These are phyloP conservation scores for Schizophyllum commune DNA, from an alignment of 1,284 basidiomycete species.

Conservation along the genomic window DNA sequence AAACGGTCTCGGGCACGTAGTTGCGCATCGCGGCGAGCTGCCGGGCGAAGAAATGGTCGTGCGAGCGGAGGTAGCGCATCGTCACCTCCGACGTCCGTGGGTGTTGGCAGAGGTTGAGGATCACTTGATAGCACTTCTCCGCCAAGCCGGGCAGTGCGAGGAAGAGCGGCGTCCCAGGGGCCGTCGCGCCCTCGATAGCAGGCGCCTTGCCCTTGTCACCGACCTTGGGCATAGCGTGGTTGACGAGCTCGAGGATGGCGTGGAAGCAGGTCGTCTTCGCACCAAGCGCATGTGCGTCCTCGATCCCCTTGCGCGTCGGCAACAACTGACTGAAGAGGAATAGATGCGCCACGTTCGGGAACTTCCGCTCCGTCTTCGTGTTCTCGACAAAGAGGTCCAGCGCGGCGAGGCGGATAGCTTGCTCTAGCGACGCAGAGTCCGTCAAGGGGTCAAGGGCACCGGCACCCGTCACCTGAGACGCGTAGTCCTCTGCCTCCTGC, in stretches of 20 bases:
- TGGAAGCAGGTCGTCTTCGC: constrained; percentile 72
- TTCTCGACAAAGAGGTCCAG: constrained; percentile 82
- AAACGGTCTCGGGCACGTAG: constrained; percentile 39
- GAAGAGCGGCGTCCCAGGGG: constrained; percentile 49
- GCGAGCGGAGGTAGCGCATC: constrained; percentile 83
- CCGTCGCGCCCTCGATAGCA: constrained; percentile 27
- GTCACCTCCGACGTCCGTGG: constrained; percentile 76
- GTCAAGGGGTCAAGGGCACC: constrained; percentile 50
- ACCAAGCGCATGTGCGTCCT: constrained; percentile 70
- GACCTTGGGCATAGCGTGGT: constrained; percentile 54
- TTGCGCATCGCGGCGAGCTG: constrained; percentile 75
- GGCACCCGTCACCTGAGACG: constrained; percentile 61
- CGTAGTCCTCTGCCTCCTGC: constrained; percentile 45
- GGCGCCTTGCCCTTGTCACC: constrained; percentile 26
- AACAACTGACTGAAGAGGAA: constrained; percentile 68
- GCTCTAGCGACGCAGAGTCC: constrained; percentile 40
- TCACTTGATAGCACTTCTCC: constrained; percentile 78
- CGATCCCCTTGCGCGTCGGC: constrained; percentile 46
- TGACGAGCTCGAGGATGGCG: constrained; percentile 73
- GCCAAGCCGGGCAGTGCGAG: constrained; percentile 71
- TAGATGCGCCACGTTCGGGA: constrained; percentile 88
- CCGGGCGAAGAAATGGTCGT: constrained; percentile 84
- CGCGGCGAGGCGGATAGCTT: constrained; percentile 74
- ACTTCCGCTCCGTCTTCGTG: constrained; percentile 55
- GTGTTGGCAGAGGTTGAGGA: constrained; percentile 85